Conservation (phyloP, 2,329 filamentous ascomycete species). For the Daldinia sp. region DNA sequence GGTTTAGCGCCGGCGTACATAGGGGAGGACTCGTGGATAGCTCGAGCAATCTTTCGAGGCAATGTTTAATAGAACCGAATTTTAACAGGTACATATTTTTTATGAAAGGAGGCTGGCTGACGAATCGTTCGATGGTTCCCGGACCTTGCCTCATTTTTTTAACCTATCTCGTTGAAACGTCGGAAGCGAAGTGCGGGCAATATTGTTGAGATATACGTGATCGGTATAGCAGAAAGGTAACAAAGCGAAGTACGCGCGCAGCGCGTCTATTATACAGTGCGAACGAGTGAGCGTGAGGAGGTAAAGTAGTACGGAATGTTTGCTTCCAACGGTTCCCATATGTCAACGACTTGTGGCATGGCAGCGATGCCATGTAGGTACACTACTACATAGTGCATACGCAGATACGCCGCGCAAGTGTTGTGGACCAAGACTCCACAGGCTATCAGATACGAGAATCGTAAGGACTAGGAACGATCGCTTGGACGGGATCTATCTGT, state of each 20-base stretch:
- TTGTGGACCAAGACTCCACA: slow-evolving; percentile 17
- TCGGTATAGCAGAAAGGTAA: not conserved
- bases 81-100: not conserved
- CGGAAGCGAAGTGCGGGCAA: not conserved
- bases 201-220: not conserved
- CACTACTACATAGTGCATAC: not conserved
- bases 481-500: slow-evolving; percentile 1
- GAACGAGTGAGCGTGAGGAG: no score
- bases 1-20: slow-evolving; percentile 38
- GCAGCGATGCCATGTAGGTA: no score
- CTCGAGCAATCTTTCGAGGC: slow-evolving; percentile 37
- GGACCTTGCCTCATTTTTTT: not conserved
- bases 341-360: no score
- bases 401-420: slow-evolving; percentile 24
- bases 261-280: not conserved
- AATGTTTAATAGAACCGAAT: slow-evolving; percentile 39
- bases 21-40: slow-evolving; percentile 34
- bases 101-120: not conserved
- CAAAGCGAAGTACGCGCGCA: not conserved
- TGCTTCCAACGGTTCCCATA: no score
- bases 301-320: no score
- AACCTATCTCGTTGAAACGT: not conserved
- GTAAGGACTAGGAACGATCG: not conserved
- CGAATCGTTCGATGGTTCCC: not conserved
- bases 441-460: slow-evolving; percentile 20